Base-by-base conservation (phyloP, 2,329 filamentous ascomycete genomes). In the Basipetospora chlamydospora region DNA sequence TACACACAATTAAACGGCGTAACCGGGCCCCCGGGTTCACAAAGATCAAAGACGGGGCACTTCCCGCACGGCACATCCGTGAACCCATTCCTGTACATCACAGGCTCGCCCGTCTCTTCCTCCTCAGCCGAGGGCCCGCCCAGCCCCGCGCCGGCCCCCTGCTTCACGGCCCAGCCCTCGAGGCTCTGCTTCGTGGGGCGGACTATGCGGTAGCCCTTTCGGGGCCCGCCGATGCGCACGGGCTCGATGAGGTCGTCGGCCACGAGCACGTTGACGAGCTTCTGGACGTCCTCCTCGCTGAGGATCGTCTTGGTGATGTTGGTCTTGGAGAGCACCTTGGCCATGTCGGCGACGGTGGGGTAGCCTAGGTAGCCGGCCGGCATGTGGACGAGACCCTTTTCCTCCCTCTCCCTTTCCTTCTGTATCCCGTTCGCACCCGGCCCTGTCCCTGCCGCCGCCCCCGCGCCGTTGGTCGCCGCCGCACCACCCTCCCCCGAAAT, bases 41-140 rank as follows among this genome's bases (percentile, higher is more conserved):
- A 98, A 2, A 96, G 67, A 40, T 90, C 80, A 53, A 94, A 94
- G 3, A 95, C 88, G 0, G 90, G 90, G 56, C 90, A 98, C 38
- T 76, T 70, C 2, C 88, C 87, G 55, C 90, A 98, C 1, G 90
- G 90, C 3, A 80, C 78, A 55, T 95, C 86, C 2, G 83, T 92
- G 45, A 88, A 74, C 3, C 82, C 82, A 47, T 87, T 93, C 45
- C 67, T 49, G 36, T 59, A 59, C 4, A 53, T 49, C 12, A 26
- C 25, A 4, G 29, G 29, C 18, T 26, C 36, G 11, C 23, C 30
- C n/a, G n/a, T n/a, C n/a, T n/a, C n/a, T n/a, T n/a, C n/a, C 26
- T 38, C 43, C 26, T 39, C 50, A 15, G 58, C 55, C 11, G 60
- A 55, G 18, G 53, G 49, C 6, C 55, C 56, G 10, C 29, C 32